A percentile compares a stretch with the other conserved stretches of the same genome.
phyloP scores from a whole-genome alignment of 1,284 basidiomycete species.

The Irpex lacteus region DNA sequence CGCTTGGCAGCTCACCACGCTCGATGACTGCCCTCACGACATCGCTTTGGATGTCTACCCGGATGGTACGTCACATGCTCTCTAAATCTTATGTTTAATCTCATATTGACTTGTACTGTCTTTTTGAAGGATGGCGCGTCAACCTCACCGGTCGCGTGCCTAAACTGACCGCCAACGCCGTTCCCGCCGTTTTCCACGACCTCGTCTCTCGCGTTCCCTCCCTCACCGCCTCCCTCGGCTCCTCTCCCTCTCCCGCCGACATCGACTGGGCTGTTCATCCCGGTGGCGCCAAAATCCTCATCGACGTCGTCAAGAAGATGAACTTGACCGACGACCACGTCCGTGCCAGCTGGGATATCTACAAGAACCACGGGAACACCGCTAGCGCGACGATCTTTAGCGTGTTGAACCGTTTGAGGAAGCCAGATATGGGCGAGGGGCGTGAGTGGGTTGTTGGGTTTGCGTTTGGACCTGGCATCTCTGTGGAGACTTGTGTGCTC shows the following conservation, averaged over 20 bases:
- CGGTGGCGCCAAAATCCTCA: constrained; percentile 10
- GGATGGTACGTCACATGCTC: background rate
- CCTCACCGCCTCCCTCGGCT: background rate
- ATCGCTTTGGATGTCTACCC: constrained; percentile 9
- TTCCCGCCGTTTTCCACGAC: constrained; percentile 8
- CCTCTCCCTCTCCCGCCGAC: background rate
- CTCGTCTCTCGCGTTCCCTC: constrained; percentile 5
- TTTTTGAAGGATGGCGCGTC: constrained; percentile 6
- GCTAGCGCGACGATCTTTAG: constrained; percentile 9
- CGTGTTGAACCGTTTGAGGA: constrained; percentile 5
- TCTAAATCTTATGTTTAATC: too few species aligned
- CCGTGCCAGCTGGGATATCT: constrained; percentile 12
- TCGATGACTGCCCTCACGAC: constrained; percentile 7
- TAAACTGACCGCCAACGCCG: constrained; percentile 4
- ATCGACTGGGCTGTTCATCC: constrained; percentile 14
- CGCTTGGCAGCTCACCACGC: constrained; percentile 11
- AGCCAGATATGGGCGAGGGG: constrained; percentile 6
- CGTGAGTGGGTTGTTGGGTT: constrained; percentile 2
- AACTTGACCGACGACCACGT: constrained; percentile 5
- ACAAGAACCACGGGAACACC: constrained; percentile 10
- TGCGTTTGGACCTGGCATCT: constrained; percentile 11
- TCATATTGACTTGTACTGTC: too few species aligned
- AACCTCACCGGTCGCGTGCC: constrained; percentile 10
- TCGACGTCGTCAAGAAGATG: constrained; percentile 6
- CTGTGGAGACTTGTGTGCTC: constrained; percentile 10